Evolutionary conservation across 495 filamentous ascomycete genomes (phyloP), one percentile per base, ranked within the genome.

Genomic region (Xylaria longipes): DNA sequence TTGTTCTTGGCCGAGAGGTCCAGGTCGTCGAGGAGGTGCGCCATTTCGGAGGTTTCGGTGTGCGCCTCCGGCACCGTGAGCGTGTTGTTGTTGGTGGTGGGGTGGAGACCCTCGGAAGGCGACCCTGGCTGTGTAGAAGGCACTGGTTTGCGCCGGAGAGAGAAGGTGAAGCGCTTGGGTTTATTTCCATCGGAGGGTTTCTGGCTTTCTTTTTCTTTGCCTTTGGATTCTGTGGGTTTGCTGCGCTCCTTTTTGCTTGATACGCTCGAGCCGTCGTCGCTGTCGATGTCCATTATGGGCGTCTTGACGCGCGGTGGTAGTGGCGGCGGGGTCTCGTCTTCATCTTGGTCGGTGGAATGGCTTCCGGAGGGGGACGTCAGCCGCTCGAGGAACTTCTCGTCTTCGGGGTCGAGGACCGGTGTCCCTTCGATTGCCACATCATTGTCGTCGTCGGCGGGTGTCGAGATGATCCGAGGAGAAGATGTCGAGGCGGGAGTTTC

Each of bases 1-100:
- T 94, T 94, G 81, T 95, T 79, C 15, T 70, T 89, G 6, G 92
- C 91, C 20, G 91, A 86, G 29, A 97, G 87, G 77, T 94, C 94
- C 52, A 98, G 86, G 25, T 91, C 84, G 79, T 95, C 91, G 31
- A 98, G 89, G 9, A 94, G 88, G 22, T 86, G 86, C 58, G 88
- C 88, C 71, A 98, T 87, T 72, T 97, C 96, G 58, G 91, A 87
- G 68, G 88, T 85, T 77, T 97, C 93, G 70, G 87, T 85, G 63
- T 82, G 79, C 17, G 80, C 83, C 45, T 75, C 71, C 68, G n/a
- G 9, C 0, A 35, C 17, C 0, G 31, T 17, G 25, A 77, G 74
- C 0, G 74, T 66, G 11, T 71, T 50, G 72, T 73, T 66, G 11
- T 71, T 50, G 72, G 75, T 66, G 61, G 27, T 57, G 60, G 68